A percentile compares a stretch with the other conserved stretches of the same genome.
These are phyloP conservation scores for Epithele typhae DNA, from an alignment of 768 basidiomycete genomes.

Conservation along the genomic window DNA sequence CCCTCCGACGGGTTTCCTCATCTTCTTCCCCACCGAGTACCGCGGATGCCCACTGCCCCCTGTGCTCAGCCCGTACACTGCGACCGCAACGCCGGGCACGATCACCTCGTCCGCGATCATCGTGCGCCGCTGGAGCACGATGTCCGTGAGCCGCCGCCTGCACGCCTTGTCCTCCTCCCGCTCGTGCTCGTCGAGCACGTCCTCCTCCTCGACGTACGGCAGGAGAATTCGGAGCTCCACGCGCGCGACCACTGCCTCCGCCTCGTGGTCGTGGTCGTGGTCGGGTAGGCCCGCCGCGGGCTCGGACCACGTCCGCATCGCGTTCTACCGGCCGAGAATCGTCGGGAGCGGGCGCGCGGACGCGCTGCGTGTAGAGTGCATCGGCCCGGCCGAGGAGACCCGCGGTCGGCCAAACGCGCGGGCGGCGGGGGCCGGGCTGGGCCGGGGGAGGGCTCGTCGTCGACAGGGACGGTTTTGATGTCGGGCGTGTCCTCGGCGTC, in stretches of 20 bases:
- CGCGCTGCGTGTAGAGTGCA: too few relatives aligned
- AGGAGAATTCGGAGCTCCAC: constrained; percentile 58
- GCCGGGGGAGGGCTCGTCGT: too few relatives aligned
- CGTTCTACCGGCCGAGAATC: constrained; percentile 79
- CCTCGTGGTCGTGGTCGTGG: constrained; percentile 53
- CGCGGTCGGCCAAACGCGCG: too few relatives aligned
- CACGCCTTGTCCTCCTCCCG: constrained; percentile 22
- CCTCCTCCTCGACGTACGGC: constrained; percentile 32
- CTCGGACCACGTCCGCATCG: constrained; percentile 70
- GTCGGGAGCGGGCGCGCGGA: constrained; percentile 48
- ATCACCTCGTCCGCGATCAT: constrained; percentile 64
- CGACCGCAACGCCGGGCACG: constrained; percentile 67
- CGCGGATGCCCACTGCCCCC: constrained; percentile 13
- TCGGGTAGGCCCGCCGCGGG: constrained; percentile 35
- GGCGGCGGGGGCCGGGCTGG: too few relatives aligned
- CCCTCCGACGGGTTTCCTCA: constrained; percentile 19
- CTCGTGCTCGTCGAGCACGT: constrained; percentile 6
- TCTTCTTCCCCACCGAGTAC: constrained; percentile 17
- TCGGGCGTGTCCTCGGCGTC: too few relatives aligned
- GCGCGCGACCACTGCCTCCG: constrained; percentile 54
- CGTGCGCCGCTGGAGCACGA: constrained; percentile 25
- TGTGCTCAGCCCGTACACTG: constrained; percentile 29
- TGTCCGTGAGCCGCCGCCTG: constrained; percentile 28
- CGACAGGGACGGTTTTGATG: too few relatives aligned
- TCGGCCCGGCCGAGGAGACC: too few relatives aligned